These are phyloP conservation scores for Penicillium sp. DNA, from an alignment of 2,329 filamentous ascomycete genomes.

Conservation along the genomic window DNA sequence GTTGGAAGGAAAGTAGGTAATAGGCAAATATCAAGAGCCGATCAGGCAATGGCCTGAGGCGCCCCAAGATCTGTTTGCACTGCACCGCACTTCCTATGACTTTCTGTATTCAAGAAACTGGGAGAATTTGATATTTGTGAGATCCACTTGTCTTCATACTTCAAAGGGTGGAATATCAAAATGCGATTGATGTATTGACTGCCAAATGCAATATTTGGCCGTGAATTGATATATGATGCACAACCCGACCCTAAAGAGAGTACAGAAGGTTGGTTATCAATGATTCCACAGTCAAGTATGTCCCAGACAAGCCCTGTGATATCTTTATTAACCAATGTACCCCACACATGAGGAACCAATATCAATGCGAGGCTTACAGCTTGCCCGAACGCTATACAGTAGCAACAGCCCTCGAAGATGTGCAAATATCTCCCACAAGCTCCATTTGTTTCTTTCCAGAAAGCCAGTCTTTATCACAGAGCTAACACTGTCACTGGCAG, in stretches of 20 bases:
- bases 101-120: neutral
- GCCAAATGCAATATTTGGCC: neutral
- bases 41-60: neutral
- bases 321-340: neutral
- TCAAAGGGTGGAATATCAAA: neutral
- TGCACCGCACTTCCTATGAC: neutral
- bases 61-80: neutral
- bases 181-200: neutral
- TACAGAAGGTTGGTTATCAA: neutral
- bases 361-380: slow-evolving; percentile 1
- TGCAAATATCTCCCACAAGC: neutral
- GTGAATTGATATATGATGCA: neutral
- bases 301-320: neutral
- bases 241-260: neutral
- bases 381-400: neutral
- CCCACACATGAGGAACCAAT: neutral
- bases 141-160: slow-evolving; percentile 3
- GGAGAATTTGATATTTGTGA: neutral
- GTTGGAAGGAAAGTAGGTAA: neutral
- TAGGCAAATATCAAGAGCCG: neutral
- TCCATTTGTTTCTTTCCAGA: neutral
- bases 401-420: neutral
- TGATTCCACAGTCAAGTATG: neutral
- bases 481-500: neutral
- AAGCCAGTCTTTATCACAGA: neutral